Evolutionary conservation across 2,329 filamentous ascomycete species (phyloP).

Genomic region (Arthrobotrys conoides): DNA sequence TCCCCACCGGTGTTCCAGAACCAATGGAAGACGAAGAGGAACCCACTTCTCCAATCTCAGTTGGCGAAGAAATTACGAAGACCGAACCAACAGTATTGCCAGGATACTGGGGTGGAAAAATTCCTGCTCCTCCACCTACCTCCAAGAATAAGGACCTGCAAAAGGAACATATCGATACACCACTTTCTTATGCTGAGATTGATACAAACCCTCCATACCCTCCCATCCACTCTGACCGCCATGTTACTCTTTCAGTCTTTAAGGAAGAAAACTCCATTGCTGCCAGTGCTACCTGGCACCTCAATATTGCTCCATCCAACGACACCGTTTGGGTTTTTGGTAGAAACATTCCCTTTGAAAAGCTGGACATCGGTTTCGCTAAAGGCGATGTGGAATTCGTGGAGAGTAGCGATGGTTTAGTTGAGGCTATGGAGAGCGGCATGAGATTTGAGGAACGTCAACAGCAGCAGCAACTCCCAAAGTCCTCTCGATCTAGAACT

Average conservation of each 20-base stretch:
- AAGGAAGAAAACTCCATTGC: constrained; percentile 66
- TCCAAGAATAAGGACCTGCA: constrained; percentile 67
- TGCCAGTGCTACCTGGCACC: constrained; percentile 58
- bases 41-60: constrained; percentile 55
- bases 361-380: constrained; percentile 68
- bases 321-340: constrained; percentile 72
- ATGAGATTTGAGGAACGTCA: constrained; percentile 65
- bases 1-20: constrained; percentile 60
- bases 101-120: constrained; percentile 58
- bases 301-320: constrained; percentile 63
- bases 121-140: constrained; percentile 67
- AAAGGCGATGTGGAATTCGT: constrained; percentile 67
- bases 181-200: constrained; percentile 85
- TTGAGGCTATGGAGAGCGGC: constrained; percentile 69
- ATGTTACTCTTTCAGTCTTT: constrained; percentile 82
- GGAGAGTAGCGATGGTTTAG: constrained; percentile 65
- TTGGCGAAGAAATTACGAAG: constrained; percentile 63
- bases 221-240: constrained; percentile 91
- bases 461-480: constrained; percentile 13
- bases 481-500: constrained; percentile 11
- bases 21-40: constrained; percentile 61
- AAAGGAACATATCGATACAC: constrained; percentile 68
- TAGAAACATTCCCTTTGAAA: constrained; percentile 69
- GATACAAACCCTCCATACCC: constrained; percentile 96
- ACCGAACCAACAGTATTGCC: constrained; percentile 57